phyloP scores from a whole-genome alignment of 164 flowering plant genomes.

The Magnolia officinalis region DNA sequence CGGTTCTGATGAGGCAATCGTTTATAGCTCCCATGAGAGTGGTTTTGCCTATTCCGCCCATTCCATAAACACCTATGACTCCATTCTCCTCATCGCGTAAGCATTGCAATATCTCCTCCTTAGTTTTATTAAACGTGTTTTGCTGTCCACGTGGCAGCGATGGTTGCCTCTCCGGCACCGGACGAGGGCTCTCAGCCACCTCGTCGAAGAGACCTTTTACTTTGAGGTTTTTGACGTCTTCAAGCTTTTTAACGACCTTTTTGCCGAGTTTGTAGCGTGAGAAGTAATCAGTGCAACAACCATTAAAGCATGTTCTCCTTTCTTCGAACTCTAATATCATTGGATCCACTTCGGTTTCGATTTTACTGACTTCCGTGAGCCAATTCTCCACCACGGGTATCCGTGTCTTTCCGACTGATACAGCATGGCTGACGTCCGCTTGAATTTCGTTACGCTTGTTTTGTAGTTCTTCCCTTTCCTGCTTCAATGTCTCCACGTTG shows the following conservation, averaged over 20 bases:
- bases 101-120: neutral
- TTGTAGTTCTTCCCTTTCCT: neutral
- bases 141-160: neutral
- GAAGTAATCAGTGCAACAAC: neutral
- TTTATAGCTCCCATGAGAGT: neutral
- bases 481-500: neutral
- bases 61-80: neutral
- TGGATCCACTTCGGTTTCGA: neutral
- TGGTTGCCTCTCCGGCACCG: neutral
- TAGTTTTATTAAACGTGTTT: neutral
- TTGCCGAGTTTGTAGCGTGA: neutral
- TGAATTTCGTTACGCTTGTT: neutral
- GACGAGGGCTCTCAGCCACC: neutral
- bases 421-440: neutral
- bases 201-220: neutral
- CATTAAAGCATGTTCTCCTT: neutral
- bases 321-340: neutral
- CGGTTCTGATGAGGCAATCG: neutral
- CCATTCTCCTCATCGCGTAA: neutral
- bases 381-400: neutral
- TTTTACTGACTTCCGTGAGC: neutral
- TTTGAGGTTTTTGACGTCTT: neutral
- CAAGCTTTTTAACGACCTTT: neutral
- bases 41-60: constrained; percentile 14
- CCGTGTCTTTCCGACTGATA: neutral